A percentile compares a stretch with the other conserved stretches of the same genome.
Conservation (phyloP, 1,139 yeast species). For the Wickerhamiella pararugosa region DNA sequence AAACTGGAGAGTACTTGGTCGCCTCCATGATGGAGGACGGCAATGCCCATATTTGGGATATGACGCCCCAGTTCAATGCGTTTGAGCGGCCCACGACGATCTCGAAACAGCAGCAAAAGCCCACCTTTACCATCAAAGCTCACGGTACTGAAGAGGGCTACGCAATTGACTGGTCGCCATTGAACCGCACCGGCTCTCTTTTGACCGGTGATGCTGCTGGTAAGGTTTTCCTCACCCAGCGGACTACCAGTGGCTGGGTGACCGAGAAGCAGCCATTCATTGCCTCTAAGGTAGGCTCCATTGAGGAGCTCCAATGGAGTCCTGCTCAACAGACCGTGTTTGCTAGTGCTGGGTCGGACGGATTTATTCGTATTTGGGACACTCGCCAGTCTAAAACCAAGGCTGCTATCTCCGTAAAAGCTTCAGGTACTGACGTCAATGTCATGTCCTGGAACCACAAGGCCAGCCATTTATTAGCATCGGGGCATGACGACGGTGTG, state of each 20-base stretch:
- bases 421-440: constrained; percentile 74
- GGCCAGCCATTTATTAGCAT: constrained; percentile 62
- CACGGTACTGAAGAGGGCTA: constrained; percentile 98
- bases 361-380: constrained; percentile 90
- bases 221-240: constrained; percentile 57
- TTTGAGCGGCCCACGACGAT: constrained; percentile 81
- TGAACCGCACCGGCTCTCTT: constrained; percentile 62
- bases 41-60: constrained; percentile 72
- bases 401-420: constrained; percentile 77
- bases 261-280: constrained; percentile 72
- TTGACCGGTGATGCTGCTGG: constrained; percentile 86
- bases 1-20: constrained; percentile 68
- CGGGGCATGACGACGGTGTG: constrained; percentile 94
- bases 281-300: constrained; percentile 47
- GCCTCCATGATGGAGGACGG: constrained; percentile 88
- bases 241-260: constrained; percentile 68
- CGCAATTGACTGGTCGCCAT: constrained; percentile 94
- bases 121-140: constrained; percentile 65
- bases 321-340: constrained; percentile 83
- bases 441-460: constrained; percentile 93
- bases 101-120: constrained; percentile 64
- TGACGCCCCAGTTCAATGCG: constrained; percentile 65
- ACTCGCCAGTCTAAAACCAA: constrained; percentile 82
- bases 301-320: constrained; percentile 97
- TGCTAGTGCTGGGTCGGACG: constrained; percentile 88